These are phyloP conservation scores for Aspergillus affinis DNA, from an alignment of 495 filamentous ascomycete species.

Conservation along the genomic window DNA sequence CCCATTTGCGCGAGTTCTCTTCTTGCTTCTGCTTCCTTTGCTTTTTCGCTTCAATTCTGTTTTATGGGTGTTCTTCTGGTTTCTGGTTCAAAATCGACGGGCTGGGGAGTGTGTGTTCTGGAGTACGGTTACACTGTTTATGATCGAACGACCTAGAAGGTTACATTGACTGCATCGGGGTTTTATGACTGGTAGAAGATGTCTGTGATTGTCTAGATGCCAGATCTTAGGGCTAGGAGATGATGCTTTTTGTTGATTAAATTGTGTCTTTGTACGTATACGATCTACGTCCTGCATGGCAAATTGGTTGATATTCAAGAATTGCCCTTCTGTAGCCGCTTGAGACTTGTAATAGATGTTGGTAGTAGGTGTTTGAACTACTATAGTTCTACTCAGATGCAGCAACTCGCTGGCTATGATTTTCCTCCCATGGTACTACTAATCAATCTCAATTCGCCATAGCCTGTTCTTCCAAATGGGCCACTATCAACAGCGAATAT, in stretches of 20 bases:
- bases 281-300: constrained; percentile 27
- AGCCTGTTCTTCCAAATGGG: constrained; percentile 19
- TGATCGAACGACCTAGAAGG: constrained; percentile 18
- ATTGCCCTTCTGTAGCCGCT: not conserved
- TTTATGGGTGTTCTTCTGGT: constrained; percentile 12
- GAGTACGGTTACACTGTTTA: constrained; percentile 21
- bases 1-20: constrained; percentile 9
- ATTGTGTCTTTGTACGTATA: constrained; percentile 24
- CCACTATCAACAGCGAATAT: constrained; percentile 33
- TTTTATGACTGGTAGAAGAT: constrained; percentile 12
- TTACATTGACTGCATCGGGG: constrained; percentile 16
- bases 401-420: no score
- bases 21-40: no score
- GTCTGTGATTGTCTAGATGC: constrained; percentile 5
- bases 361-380: no score
- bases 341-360: no score
- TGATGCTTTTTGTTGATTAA: constrained; percentile 9
- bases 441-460: not conserved
- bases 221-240: not conserved
- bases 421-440: no score
- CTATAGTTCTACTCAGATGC: no score
- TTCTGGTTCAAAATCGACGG: constrained; percentile 18
- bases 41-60: constrained; percentile 4
- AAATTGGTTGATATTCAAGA: constrained; percentile 17
- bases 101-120: constrained; percentile 13